These are phyloP conservation scores for Tolypocladium pustulatum DNA, from an alignment of 2,329 filamentous ascomycete genomes.

Conservation along the genomic window DNA sequence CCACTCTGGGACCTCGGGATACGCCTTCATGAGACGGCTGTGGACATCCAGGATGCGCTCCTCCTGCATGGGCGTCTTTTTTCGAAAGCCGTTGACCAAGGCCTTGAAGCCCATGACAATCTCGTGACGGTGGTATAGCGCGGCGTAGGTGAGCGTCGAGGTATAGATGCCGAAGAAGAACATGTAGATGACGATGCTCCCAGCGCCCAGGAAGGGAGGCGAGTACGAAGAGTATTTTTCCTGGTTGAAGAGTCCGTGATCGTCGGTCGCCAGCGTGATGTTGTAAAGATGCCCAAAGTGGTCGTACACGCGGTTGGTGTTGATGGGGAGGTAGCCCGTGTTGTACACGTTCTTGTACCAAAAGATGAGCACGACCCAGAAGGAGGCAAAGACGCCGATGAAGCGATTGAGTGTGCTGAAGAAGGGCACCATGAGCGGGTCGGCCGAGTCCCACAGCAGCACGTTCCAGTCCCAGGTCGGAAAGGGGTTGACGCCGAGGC, in stretches of 20 bases:
- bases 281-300: slow-evolving; percentile 37
- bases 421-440: slow-evolving; percentile 38
- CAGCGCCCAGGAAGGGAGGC: slow-evolving; percentile 39
- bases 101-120: slow-evolving; percentile 38
- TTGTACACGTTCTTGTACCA: slow-evolving; percentile 51
- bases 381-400: slow-evolving; percentile 43
- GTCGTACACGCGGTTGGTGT: slow-evolving; percentile 40
- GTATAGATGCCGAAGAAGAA: slow-evolving; percentile 47
- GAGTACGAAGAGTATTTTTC: slow-evolving; percentile 39
- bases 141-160: slow-evolving; percentile 37
- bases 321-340: slow-evolving; percentile 43
- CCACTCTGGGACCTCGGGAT: slow-evolving; percentile 41
- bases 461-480: slow-evolving; percentile 40
- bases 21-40: slow-evolving; percentile 35
- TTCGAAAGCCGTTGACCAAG: slow-evolving; percentile 32
- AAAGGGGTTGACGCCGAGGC: slow-evolving; percentile 33
- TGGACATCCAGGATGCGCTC: slow-evolving; percentile 33
- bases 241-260: slow-evolving; percentile 31
- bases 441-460: slow-evolving; percentile 29
- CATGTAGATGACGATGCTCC: slow-evolving; percentile 39
- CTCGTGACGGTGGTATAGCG: slow-evolving; percentile 41
- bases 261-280: slow-evolving; percentile 29
- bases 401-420: slow-evolving; percentile 54
- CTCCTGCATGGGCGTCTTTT: slow-evolving; percentile 21
- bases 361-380: slow-evolving; percentile 43